A percentile compares a stretch with the other conserved stretches of the same genome.
Evolutionary conservation across 495 filamentous ascomycete genomes (phyloP).

Genomic region (Gamarada debralockiae): DNA sequence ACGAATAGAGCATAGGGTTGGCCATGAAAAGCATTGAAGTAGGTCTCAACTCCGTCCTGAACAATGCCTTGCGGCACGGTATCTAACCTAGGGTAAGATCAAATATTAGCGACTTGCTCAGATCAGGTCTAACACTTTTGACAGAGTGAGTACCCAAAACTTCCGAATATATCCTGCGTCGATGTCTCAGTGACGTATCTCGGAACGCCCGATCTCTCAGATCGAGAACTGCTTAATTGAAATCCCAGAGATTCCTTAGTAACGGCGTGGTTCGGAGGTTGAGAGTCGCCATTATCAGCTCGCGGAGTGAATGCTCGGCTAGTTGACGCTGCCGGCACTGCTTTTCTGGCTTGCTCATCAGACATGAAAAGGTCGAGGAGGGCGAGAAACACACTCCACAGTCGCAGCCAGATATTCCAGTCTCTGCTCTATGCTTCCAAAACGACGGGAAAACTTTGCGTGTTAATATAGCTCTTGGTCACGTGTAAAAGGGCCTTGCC

Average conservation of each 20-base stretch:
- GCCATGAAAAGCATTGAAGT: conserved; percentile 10
- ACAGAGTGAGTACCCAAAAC: neutral
- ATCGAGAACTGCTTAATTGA: too few species aligned
- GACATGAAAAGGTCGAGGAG: neutral
- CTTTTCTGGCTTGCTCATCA: neutral
- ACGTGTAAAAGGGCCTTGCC: neutral
- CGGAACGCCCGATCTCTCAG: too few species aligned
- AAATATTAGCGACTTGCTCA: neutral
- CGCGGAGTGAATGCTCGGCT: neutral
- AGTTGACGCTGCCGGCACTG: neutral
- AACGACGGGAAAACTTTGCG: conserved; percentile 4
- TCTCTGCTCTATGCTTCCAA: conserved; percentile 8
- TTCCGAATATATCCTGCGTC: too few species aligned
- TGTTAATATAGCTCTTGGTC: neutral
- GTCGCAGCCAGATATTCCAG: conserved; percentile 6
- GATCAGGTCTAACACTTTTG: neutral
- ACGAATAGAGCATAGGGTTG: conserved; percentile 8
- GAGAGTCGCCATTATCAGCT: too few species aligned
- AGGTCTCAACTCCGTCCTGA: conserved; percentile 5
- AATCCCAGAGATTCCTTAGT: too few species aligned
- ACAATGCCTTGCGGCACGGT: neutral
- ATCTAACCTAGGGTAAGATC: neutral
- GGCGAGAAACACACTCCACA: neutral
- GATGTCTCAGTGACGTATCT: too few species aligned
- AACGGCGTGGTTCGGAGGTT: too few species aligned